Conservation (phyloP, 805 yeast species). For the Suhomyces prunicola region DNA sequence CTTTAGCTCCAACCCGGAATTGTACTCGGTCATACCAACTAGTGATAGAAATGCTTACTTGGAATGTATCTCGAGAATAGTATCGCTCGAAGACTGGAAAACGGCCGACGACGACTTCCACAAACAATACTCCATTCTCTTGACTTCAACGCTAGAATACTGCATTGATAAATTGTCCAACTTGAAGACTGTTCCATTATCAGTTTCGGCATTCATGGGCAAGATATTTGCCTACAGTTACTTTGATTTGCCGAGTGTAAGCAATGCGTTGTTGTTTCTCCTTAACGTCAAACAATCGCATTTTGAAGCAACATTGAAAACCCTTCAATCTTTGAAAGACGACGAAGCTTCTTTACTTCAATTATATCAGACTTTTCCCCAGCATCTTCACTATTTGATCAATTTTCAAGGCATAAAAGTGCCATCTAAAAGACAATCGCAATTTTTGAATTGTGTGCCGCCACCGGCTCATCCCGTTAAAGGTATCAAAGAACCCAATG, state of each 20-base stretch:
- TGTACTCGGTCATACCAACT: slow-evolving; percentile 30
- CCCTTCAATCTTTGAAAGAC: neutral
- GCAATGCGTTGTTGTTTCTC: slow-evolving; percentile 54
- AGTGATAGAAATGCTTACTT: slow-evolving; percentile 51
- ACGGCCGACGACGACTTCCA: slow-evolving; percentile 21
- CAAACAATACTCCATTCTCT: slow-evolving; percentile 27
- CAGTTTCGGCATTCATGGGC: slow-evolving; percentile 64
- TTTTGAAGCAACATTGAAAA: slow-evolving; percentile 24
- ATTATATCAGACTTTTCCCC: slow-evolving; percentile 22
- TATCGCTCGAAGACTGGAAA: slow-evolving; percentile 48
- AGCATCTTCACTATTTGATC: slow-evolving; percentile 27
- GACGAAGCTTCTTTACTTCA: neutral
- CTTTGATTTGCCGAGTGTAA: slow-evolving; percentile 51
- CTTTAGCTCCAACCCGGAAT: neutral
- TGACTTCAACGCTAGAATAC: slow-evolving; percentile 53
- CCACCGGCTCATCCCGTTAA: slow-evolving; percentile 42
- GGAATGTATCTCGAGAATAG: slow-evolving; percentile 52
- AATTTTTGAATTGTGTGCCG: slow-evolving; percentile 31
- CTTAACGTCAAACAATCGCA: slow-evolving; percentile 51
- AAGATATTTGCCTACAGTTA: slow-evolving; percentile 66
- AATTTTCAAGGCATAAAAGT: slow-evolving; percentile 31
- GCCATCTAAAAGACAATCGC: slow-evolving; percentile 19
- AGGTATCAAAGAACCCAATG: slow-evolving; percentile 57
- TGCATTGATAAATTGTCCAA: slow-evolving; percentile 46
- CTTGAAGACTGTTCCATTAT: slow-evolving; percentile 50